Evolutionary conservation across 352 stramenopile species (phyloP), one percentile per base, ranked within the genome.

Genomic region (Globisporangium cystogenes): DNA sequence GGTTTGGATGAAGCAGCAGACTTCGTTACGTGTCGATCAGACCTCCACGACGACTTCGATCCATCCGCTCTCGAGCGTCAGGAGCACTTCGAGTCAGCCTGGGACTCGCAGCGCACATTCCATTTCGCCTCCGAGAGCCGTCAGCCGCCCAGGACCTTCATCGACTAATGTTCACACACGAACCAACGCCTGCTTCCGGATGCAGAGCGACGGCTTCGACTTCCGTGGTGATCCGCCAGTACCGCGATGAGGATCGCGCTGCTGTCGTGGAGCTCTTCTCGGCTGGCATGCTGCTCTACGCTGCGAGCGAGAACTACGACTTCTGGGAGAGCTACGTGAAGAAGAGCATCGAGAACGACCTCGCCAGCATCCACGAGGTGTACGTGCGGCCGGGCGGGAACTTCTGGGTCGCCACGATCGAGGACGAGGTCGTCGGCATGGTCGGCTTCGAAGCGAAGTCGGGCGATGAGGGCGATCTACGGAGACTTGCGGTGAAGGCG

Each of bases 211-310:
- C 36, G 36, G n/a, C n/a, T n/a, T 20, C 36, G 16, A 4, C 36
- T 24, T 49, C 45, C 3, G 36, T 57, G n/a, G 47, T 45, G 6
- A 61, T 75, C 51, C 67, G 68, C 12, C 67, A 76, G 51, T 80
- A 68, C 62, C 56, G 16, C 1, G 16, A 55, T 11, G 43, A 58
- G 15, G 70, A 80, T 27, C 50, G 72, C 42, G 57, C 59, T 1
- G 50, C 66, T 18, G 56, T 79, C 37, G 48, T 65, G 7, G 50
- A 51, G 16, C 60, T 79, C 54, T 79, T 79, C 51, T 39, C 59
- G 21, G 63, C 67, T 15, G 70, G 70, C 12, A 72, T 76, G 64
- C 66, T 75, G 56, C 23, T 57, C 14, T 74, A 76, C 52, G 59
- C 65, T 20, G 51, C 55, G 16, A 55, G 72, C 51, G 42, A 39